Conservation (phyloP, 2,329 filamentous ascomycete genomes). For the Trichoderma sp. region DNA sequence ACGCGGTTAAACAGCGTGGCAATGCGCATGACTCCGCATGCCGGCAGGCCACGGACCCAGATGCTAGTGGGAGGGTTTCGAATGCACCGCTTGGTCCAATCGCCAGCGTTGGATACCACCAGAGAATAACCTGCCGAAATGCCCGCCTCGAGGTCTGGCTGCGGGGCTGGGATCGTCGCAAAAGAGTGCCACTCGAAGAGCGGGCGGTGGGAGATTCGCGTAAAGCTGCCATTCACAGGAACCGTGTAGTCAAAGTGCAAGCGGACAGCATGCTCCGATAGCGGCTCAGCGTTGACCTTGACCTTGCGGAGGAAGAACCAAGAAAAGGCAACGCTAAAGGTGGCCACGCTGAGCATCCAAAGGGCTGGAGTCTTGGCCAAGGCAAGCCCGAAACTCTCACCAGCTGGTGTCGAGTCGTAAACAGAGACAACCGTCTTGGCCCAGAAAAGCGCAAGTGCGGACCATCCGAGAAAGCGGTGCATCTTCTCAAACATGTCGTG, state of each 20-base stretch:
- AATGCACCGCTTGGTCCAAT: constrained; percentile 71
- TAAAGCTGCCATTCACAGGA: constrained; percentile 50
- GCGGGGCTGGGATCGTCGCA: constrained; percentile 66
- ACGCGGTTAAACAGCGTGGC: constrained; percentile 66
- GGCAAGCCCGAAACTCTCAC: constrained; percentile 39
- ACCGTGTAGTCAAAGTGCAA: constrained; percentile 68
- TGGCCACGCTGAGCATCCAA: constrained; percentile 69
- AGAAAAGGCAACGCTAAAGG: constrained; percentile 66
- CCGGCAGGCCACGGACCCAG: constrained; percentile 69
- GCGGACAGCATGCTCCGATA: constrained; percentile 72
- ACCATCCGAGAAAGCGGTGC: constrained; percentile 76
- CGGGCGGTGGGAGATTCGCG: constrained; percentile 62
- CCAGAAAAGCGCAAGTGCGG: constrained; percentile 66
- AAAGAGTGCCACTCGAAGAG: constrained; percentile 75
- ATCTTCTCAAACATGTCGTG: constrained; percentile 72
- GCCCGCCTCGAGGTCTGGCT: constrained; percentile 32
- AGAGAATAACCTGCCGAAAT: constrained; percentile 59
- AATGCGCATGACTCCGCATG: constrained; percentile 67
- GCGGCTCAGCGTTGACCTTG: constrained; percentile 62
- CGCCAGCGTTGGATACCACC: constrained; percentile 71
- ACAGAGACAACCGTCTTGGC: constrained; percentile 58
- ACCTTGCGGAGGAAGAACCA: constrained; percentile 73
- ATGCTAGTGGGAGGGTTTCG: constrained; percentile 59
- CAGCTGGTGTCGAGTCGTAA: constrained; percentile 44
- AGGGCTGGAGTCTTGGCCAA: constrained; percentile 50